Conservation (phyloP, 1,284 basidiomycete species). For the Anthracocystis panici-leucophaei region DNA sequence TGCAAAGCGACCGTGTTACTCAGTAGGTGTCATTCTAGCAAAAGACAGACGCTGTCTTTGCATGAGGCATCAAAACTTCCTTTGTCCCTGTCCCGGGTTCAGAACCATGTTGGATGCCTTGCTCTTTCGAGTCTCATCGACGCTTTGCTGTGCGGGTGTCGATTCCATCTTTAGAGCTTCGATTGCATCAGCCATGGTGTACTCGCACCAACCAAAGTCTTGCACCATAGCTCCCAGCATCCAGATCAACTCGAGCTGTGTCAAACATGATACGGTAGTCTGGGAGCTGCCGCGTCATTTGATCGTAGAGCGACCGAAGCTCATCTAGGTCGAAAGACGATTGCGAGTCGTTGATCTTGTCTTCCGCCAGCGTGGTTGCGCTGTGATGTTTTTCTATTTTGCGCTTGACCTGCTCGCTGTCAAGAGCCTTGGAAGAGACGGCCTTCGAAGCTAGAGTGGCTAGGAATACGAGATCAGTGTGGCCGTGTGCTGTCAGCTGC, state of each 20-base stretch:
- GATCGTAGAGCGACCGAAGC: conserved; percentile 1
- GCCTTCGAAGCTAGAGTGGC: conserved; percentile 13
- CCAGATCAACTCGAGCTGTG: conserved; percentile 31
- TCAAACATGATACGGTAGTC: conserved; percentile 1
- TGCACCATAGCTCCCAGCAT: conserved; percentile 19
- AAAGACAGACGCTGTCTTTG: not conserved
- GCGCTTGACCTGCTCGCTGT: not conserved
- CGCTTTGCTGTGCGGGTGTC: conserved; percentile 14
- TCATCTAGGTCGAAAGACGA: conserved; percentile 20
- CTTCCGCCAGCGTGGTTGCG: conserved; percentile 20
- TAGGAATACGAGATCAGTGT: conserved; percentile 33
- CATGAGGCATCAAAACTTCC: conserved; percentile 19
- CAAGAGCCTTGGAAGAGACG: not conserved
- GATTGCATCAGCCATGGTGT: conserved; percentile 15
- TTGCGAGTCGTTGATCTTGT: conserved; percentile 28
- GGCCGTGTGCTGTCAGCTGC: conserved; percentile 28
- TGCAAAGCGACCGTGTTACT: not conserved
- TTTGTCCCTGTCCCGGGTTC: conserved; percentile 23
- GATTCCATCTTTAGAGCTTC: conserved; percentile 21
- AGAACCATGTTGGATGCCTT: conserved; percentile 38
- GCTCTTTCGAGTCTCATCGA: conserved; percentile 23
- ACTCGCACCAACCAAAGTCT: conserved; percentile 32
- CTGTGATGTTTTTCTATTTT: conserved; percentile 16
- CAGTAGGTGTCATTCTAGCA: not conserved
- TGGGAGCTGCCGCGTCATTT: not conserved